These are phyloP conservation scores for Rhynchospora tenuis DNA, from an alignment of 176 grass and related monocot genomes.

Conservation along the genomic window DNA sequence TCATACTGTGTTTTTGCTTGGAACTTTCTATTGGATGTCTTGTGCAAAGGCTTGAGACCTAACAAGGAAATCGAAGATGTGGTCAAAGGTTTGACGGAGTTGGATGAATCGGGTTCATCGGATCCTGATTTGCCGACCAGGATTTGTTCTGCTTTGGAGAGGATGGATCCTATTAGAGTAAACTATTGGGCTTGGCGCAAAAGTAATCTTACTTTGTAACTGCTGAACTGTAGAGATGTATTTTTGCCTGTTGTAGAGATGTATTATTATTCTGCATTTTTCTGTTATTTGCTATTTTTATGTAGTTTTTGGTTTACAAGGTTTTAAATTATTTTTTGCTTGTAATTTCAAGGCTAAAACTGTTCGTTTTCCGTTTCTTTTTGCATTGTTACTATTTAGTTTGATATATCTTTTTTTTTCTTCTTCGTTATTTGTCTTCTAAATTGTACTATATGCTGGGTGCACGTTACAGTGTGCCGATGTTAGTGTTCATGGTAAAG, in stretches of 20 bases:
- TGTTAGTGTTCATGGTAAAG: background rate
- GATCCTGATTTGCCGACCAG: slow-evolving; percentile 37
- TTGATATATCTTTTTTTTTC: background rate
- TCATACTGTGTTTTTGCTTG: slow-evolving; percentile 47
- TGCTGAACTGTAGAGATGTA: background rate
- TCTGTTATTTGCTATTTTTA: background rate
- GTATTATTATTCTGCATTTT: background rate
- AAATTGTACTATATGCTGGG: background rate
- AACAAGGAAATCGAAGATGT: slow-evolving; percentile 51
- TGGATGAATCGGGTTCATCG: slow-evolving; percentile 23
- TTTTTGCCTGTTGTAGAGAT: slow-evolving; percentile 8
- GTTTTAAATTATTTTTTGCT: slow-evolving; percentile 4
- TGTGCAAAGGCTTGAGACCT: slow-evolving; percentile 56
- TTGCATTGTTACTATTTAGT: background rate
- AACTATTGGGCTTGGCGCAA: slow-evolving; percentile 87
- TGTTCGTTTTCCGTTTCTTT: background rate
- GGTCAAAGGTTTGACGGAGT: slow-evolving; percentile 30
- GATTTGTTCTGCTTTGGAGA: slow-evolving; percentile 65
- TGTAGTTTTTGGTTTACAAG: background rate
- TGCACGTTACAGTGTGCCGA: background rate
- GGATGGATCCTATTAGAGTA: slow-evolving; percentile 67
- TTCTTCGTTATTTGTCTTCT: background rate
- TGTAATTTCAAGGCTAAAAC: background rate
- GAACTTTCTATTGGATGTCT: slow-evolving; percentile 67
- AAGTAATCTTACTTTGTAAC: slow-evolving; percentile 47